phyloP scores from a whole-genome alignment of 2,329 filamentous ascomycete species.

The Colletotrichum tropicale region DNA sequence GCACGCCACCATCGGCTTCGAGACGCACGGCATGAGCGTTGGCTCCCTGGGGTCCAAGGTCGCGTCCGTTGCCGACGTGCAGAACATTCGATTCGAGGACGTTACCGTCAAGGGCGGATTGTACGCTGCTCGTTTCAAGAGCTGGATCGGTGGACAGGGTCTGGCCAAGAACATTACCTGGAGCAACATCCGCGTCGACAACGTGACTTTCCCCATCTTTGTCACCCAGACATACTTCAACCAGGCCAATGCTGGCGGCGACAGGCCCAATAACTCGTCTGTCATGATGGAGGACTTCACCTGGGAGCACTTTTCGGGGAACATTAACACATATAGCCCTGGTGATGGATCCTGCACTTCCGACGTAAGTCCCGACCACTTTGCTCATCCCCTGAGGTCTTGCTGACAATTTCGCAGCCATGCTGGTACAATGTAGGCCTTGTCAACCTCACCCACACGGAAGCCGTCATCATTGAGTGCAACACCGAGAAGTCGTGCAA shows the following conservation, averaged over 20 bases:
- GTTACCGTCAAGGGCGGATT: conserved; percentile 44
- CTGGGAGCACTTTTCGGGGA: conserved; percentile 43
- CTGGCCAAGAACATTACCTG: conserved; percentile 46
- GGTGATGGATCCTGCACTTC: conserved; percentile 47
- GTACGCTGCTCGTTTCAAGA: conserved; percentile 48
- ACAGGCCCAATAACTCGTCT: conserved; percentile 40
- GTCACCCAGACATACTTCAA: conserved; percentile 50
- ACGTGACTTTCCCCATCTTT: conserved; percentile 50
- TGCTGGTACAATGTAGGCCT: conserved; percentile 48
- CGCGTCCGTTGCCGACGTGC: conserved; percentile 35
- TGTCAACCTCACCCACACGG: conserved; percentile 39
- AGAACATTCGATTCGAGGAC: conserved; percentile 45
- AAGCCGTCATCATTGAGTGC: conserved; percentile 45
- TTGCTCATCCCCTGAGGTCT: no score
- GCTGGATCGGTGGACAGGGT: conserved; percentile 43
- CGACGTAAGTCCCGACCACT: conserved; percentile 20
- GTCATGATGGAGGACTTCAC: conserved; percentile 46
- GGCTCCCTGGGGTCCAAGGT: conserved; percentile 41
- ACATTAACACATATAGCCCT: conserved; percentile 43
- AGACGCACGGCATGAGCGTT: conserved; percentile 47
- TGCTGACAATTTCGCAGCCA: conserved; percentile 24
- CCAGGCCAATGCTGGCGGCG: conserved; percentile 34
- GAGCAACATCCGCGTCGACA: conserved; percentile 45
- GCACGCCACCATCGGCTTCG: conserved; percentile 44
- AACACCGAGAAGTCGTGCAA: conserved; percentile 41